These are phyloP conservation scores for Trichoderma atroviride DNA, from an alignment of 2,329 filamentous ascomycete genomes.

Conservation along the genomic window DNA sequence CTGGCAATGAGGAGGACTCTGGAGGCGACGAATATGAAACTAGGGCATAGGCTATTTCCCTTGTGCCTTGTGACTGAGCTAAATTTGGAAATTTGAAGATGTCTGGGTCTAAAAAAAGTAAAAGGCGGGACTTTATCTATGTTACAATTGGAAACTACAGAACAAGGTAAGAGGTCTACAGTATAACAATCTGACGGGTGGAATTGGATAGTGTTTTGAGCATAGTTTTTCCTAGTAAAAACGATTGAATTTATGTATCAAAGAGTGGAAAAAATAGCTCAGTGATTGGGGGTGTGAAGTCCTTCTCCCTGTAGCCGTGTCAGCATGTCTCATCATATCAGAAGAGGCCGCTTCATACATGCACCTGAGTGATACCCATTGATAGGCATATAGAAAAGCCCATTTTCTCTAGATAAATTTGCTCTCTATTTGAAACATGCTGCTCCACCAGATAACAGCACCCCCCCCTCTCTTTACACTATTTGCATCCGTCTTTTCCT, in stretches of 20 bases:
- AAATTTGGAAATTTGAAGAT: too few species aligned
- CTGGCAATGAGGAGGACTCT: constrained; percentile 29
- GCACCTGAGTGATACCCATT: neutral
- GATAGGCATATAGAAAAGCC: constrained; percentile 10
- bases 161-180: neutral
- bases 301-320: neutral
- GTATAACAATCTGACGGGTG: neutral
- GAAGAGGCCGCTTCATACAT: neutral
- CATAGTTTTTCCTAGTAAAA: neutral
- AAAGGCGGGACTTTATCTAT: constrained; percentile 13
- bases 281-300: neutral
- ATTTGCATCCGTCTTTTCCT: constrained; percentile 1
- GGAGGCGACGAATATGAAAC: constrained; percentile 54
- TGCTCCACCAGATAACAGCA: constrained; percentile 24
- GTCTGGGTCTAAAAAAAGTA: neutral
- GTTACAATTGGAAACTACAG: constrained; percentile 9
- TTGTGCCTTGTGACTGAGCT: neutral
- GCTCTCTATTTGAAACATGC: constrained; percentile 31
- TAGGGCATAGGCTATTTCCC: constrained; percentile 32
- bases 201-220: neutral
- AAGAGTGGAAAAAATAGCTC: neutral
- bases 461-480: constrained; percentile 25
- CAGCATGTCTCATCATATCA: neutral
- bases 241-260: neutral
- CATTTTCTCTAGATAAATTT: constrained; percentile 22